Evolutionary conservation across 192 early-diverging fungal species (phyloP), one percentile per base, ranked within the genome.

Genomic region (Coemansia sp.): DNA sequence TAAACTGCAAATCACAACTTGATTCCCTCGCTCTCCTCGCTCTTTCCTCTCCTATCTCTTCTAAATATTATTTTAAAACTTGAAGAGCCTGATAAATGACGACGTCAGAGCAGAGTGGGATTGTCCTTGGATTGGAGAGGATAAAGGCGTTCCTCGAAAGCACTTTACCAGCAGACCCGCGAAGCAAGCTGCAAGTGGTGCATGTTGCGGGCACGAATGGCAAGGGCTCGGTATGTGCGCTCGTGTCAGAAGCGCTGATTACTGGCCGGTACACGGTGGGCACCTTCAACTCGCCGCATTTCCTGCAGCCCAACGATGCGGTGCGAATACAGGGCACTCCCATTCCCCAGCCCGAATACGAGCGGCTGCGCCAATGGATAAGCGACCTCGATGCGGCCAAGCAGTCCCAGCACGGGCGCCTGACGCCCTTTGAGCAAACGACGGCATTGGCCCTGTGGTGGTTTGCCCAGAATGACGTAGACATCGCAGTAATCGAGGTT

Each of bases 161-260:
- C 20, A 40, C 55, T 62, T 31, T 81, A 51, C 61, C 76, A 49
- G 44, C 28, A 5, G 73, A 76, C 48, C 88, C 88, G 1, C 76
- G 88, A 11, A 20, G 44, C 23, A 58, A 52, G 12, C 70, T 82
- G 53, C 52, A 64, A 15, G 68, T 82, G n/a, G 73, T 94, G 18
- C 92, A 94, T 64, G 87, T 94, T 1, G 89, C 89, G 6, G 92
- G 92, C 14, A 94, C 92, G 0, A 94, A 94, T 60, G 92, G 92
- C 42, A 94, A 94, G 64, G 92, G 92, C 11, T 91, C 88, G 0
- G 82, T 90, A 6, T 86, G 85, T 57, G 83, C 90, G 6, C 72
- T 86, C 30, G 47, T 76, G 26, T 61, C 73, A 3, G 58, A 65
- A 36, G 73, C 62, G 6, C 51, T 69, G 46, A 42, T 50, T 11